These are phyloP conservation scores for Oryza punctata DNA, from an alignment of 176 grass and related monocot species.

Conservation along the genomic window DNA sequence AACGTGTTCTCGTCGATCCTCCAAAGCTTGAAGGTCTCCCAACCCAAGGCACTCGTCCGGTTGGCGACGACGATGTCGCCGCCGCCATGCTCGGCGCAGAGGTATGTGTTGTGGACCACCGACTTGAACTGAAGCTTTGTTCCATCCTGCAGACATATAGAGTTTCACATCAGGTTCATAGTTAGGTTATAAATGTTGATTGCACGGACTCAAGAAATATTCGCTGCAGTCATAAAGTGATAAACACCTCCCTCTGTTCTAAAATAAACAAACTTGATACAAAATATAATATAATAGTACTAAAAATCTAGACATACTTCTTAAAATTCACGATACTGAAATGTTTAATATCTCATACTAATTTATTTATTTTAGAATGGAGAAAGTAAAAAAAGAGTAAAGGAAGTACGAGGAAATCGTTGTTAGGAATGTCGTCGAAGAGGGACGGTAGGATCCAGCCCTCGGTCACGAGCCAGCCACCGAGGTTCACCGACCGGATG, in stretches of 20 bases:
- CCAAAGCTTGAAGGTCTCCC: slow-evolving; percentile 88
- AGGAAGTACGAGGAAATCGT: slow-evolving; percentile 50
- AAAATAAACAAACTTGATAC: no score
- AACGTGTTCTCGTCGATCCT: slow-evolving; percentile 59
- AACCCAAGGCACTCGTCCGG: slow-evolving; percentile 43
- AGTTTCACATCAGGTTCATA: no score
- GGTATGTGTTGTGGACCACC: slow-evolving; percentile 20
- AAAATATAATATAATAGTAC: no score
- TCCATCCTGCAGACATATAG: slow-evolving; percentile 40
- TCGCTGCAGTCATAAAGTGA: no score
- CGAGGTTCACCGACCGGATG: slow-evolving; percentile 64
- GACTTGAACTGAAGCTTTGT: slow-evolving; percentile 74
- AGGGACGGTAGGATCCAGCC: slow-evolving; percentile 75
- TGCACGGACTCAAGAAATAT: no score
- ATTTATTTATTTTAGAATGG: no score
- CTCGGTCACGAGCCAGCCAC: slow-evolving; percentile 73
- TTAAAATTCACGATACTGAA: no score
- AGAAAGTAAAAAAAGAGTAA: neutral
- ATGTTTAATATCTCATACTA: no score
- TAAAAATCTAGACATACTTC: no score
- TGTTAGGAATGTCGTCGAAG: slow-evolving; percentile 71
- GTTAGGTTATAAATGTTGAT: no score
- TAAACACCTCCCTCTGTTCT: no score
- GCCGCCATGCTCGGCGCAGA: slow-evolving; percentile 33
- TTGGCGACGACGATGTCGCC: slow-evolving; percentile 50